These are phyloP conservation scores for Schizothecium vesticola DNA, from an alignment of 495 filamentous ascomycete species.

Conservation along the genomic window DNA sequence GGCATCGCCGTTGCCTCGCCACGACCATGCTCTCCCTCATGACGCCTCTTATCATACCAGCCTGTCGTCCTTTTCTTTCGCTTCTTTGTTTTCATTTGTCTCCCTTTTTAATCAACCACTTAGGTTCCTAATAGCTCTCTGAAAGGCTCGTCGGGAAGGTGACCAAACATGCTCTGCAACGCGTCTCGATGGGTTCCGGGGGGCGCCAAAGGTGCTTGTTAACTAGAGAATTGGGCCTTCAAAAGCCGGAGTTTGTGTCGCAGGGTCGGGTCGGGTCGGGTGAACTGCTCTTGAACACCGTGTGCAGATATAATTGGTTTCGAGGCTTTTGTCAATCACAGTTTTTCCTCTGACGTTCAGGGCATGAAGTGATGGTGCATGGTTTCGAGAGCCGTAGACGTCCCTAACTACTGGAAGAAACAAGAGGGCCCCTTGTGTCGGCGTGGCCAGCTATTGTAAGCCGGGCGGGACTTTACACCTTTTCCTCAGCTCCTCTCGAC, in stretches of 20 bases:
- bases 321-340: constrained; percentile 24
- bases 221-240: constrained; percentile 22
- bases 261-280: constrained; percentile 18
- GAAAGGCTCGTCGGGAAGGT: constrained; percentile 26
- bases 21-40: constrained; percentile 44
- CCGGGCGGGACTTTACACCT: too few relatives aligned
- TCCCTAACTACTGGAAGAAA: too few relatives aligned
- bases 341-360: constrained; percentile 9
- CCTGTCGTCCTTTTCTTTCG: constrained; percentile 42
- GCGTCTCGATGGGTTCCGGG: not conserved
- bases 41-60: constrained; percentile 46
- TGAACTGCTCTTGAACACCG: constrained; percentile 34
- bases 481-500: too few relatives aligned
- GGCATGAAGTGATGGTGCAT: constrained; percentile 13
- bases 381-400: too few relatives aligned
- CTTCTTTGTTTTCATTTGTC: constrained; percentile 34
- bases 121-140: constrained; percentile 39
- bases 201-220: constrained; percentile 18
- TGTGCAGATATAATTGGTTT: constrained; percentile 35
- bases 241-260: constrained; percentile 22
- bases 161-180: constrained; percentile 14
- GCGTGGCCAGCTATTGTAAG: not conserved
- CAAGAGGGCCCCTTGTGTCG: not conserved
- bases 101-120: constrained; percentile 43
- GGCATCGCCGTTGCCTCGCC: constrained; percentile 23